Evolutionary conservation across 2,329 filamentous ascomycete species (phyloP).

Genomic region (Oidium heveae): DNA sequence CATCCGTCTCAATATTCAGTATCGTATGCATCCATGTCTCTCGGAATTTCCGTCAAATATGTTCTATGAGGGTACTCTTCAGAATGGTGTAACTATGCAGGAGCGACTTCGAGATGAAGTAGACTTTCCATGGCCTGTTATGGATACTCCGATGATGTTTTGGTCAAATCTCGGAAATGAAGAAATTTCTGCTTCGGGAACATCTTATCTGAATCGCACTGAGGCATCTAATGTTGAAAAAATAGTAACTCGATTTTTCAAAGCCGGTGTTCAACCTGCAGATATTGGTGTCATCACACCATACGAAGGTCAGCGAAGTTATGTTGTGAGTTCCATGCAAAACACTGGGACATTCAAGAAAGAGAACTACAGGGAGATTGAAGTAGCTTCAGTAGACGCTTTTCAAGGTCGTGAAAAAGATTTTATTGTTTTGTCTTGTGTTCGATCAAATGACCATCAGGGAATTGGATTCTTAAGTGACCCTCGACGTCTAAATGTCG

Average conservation of each 20-base stretch:
- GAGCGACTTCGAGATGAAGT: constrained; percentile 78
- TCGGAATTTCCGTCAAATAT: constrained; percentile 97
- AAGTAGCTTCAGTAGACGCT: constrained; percentile 92
- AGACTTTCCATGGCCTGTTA: constrained; percentile 93
- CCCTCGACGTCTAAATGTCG: constrained; percentile 88
- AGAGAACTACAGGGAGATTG: constrained; percentile 94
- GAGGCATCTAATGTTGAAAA: constrained; percentile 97
- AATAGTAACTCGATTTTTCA: constrained; percentile 95
- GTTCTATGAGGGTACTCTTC: constrained; percentile 95
- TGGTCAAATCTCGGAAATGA: constrained; percentile 97
- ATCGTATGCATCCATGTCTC: constrained; percentile 95
- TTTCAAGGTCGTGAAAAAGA: constrained; percentile 99
- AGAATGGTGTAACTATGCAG: constrained; percentile 83
- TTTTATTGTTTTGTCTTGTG: constrained; percentile 92
- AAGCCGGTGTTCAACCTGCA: constrained; percentile 78
- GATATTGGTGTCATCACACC: constrained; percentile 97
- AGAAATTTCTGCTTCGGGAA: constrained; percentile 92
- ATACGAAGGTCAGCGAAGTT: constrained; percentile 94
- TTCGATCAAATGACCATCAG: constrained; percentile 95
- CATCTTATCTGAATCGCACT: constrained; percentile 91
- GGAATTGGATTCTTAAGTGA: constrained; percentile 98
- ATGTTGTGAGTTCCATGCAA: constrained; percentile 98
- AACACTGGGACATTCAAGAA: constrained; percentile 94
- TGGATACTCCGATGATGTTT: constrained; percentile 97
- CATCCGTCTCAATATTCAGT: constrained; percentile 87